Evolutionary conservation across 495 filamentous ascomycete genomes (phyloP).

Genomic region (Lindgomyces ingoldianus): DNA sequence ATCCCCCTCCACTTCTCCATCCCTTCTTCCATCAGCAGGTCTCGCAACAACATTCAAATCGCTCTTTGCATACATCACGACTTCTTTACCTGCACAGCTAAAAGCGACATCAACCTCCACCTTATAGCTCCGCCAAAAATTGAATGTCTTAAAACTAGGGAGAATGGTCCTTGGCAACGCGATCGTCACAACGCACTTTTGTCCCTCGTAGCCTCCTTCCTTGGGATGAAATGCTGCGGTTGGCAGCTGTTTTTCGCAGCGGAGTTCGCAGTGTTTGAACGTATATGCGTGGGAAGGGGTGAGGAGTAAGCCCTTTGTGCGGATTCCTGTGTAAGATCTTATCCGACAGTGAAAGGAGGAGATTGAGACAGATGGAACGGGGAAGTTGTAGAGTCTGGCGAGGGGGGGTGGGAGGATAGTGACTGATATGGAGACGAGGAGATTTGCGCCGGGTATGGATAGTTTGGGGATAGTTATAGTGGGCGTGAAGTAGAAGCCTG

Average conservation of each 20-base stretch:
- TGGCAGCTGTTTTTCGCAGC: background rate
- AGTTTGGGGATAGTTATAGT: slow-evolving; percentile 1
- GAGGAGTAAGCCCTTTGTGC: background rate
- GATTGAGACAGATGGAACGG: slow-evolving; percentile 4
- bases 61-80: background rate
- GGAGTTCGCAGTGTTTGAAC: slow-evolving; percentile 10
- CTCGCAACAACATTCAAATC: slow-evolving; percentile 22
- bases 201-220: background rate
- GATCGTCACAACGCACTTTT: slow-evolving; percentile 5
- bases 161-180: background rate
- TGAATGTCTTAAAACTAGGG: slow-evolving; percentile 22
- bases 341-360: background rate
- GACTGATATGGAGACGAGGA: slow-evolving; percentile 3
- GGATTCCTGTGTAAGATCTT: slow-evolving; percentile 12
- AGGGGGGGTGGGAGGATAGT: slow-evolving; percentile 9
- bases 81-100: slow-evolving; percentile 11
- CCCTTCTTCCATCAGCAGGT: background rate
- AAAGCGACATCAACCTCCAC: background rate
- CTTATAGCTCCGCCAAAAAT: slow-evolving; percentile 16
- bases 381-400: slow-evolving; percentile 16
- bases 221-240: background rate
- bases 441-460: slow-evolving; percentile 10
- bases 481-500: slow-evolving; percentile 8
- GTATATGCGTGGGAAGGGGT: background rate
- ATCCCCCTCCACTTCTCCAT: background rate